Conservation (phyloP, 1,284 basidiomycete species). For the Marasmius fiardii region DNA sequence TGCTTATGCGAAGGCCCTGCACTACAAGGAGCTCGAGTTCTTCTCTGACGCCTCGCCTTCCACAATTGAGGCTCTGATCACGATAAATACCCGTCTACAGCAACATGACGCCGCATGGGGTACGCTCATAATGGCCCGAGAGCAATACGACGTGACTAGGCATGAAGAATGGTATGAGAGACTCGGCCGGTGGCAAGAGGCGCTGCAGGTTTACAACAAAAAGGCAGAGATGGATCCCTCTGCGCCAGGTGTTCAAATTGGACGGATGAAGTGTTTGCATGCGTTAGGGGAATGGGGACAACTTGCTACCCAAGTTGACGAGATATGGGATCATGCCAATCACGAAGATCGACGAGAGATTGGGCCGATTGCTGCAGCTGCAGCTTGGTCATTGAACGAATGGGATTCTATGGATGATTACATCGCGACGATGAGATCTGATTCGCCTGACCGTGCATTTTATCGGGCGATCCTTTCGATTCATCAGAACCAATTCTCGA, state of each 20-base stretch:
- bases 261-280: conserved; percentile 95
- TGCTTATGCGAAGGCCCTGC: conserved; percentile 96
- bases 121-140: conserved; percentile 84
- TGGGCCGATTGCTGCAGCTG: conserved; percentile 95
- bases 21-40: conserved; percentile 99
- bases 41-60: conserved; percentile 86
- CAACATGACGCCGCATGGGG: conserved; percentile 98
- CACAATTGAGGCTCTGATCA: conserved; percentile 93
- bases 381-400: conserved; percentile 94
- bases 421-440: conserved; percentile 90
- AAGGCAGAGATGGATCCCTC: conserved; percentile 70
- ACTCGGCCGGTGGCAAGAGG: conserved; percentile 96
- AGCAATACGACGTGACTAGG: conserved; percentile 82
- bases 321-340: conserved; percentile 84
- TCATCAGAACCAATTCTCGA: conserved; percentile 93
- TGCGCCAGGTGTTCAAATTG: conserved; percentile 74
- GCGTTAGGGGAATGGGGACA: conserved; percentile 98
- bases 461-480: conserved; percentile 95
- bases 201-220: conserved; percentile 84
- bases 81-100: conserved; percentile 96
- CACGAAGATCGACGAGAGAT: conserved; percentile 89
- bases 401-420: conserved; percentile 99
- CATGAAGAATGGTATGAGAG: conserved; percentile 99
- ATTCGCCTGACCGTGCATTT: conserved; percentile 94
- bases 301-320: conserved; percentile 84